phyloP scores from a whole-genome alignment of 805 yeast species.

The Komagataella phaffii region DNA sequence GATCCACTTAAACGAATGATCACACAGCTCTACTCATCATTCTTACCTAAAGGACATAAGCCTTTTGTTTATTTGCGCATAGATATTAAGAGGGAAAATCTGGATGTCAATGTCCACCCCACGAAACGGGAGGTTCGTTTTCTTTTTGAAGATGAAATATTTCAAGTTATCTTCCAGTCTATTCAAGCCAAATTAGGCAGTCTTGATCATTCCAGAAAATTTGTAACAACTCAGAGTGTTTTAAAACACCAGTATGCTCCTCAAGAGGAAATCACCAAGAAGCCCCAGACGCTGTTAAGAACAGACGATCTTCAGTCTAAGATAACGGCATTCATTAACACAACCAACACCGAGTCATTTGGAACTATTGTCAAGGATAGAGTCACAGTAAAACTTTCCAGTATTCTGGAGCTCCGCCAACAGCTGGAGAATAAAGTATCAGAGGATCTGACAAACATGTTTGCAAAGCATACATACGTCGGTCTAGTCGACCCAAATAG shows the following conservation, averaged over 20 bases:
- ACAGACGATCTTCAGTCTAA: constrained; percentile 57
- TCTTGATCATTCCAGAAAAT: constrained; percentile 57
- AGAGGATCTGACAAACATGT: constrained; percentile 46
- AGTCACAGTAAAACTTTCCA: constrained; percentile 35
- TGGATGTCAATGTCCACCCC: constrained; percentile 94
- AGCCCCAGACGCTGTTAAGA: constrained; percentile 57
- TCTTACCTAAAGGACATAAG: constrained; percentile 64
- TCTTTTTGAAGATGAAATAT: constrained; percentile 74
- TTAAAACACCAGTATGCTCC: background rate
- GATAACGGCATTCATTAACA: constrained; percentile 23
- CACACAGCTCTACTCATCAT: constrained; percentile 42
- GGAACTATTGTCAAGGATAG: constrained; percentile 10
- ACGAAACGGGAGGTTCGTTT: constrained; percentile 89
- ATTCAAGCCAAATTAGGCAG: constrained; percentile 37
- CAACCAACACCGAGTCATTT: background rate
- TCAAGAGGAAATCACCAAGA: constrained; percentile 17
- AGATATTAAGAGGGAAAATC: constrained; percentile 48
- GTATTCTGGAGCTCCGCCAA: constrained; percentile 42
- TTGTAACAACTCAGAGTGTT: constrained; percentile 46
- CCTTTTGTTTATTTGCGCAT: constrained; percentile 71
- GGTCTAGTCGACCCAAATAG: constrained; percentile 69
- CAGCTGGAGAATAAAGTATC: constrained; percentile 33
- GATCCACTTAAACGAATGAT: constrained; percentile 70
- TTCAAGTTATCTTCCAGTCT: constrained; percentile 37
- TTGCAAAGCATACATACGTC: constrained; percentile 59